These are phyloP conservation scores for Nicotiana tabacum DNA, from an alignment of 257 asterid genomes.

Conservation along the genomic window DNA sequence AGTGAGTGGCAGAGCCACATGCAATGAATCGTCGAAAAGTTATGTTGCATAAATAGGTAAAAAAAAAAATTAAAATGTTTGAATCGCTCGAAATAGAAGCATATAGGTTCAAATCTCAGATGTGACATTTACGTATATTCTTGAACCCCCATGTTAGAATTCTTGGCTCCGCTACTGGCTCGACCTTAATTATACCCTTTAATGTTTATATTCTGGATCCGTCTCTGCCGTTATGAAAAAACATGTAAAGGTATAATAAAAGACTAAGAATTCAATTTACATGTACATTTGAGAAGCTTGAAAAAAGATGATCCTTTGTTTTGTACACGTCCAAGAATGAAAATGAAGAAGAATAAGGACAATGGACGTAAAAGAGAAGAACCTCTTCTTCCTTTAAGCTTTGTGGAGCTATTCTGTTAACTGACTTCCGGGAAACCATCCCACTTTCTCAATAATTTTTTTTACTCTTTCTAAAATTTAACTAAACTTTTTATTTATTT, in stretches of 20 bases:
- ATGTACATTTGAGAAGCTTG: not conserved
- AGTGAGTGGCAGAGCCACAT: too few relatives aligned
- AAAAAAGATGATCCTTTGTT: not conserved
- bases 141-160: too few relatives aligned
- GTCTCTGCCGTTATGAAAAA: not conserved
- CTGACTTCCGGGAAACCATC: not conserved
- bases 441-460: not conserved
- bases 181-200: not conserved
- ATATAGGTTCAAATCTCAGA: too few relatives aligned
- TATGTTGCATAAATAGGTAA: too few relatives aligned
- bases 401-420: not conserved
- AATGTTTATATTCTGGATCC: not conserved
- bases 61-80: too few relatives aligned
- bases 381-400: not conserved
- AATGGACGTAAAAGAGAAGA: not conserved
- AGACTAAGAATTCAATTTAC: not conserved
- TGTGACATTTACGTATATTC: too few relatives aligned
- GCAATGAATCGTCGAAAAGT: too few relatives aligned
- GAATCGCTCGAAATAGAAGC: too few relatives aligned
- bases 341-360: not conserved
- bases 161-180: too few relatives aligned
- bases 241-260: not conserved
- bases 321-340: not conserved
- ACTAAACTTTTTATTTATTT: too few relatives aligned
- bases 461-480: too few relatives aligned